Conservation (phyloP, 1,139 yeast species). For the Nakaseomyces kungkrabaensis region DNA sequence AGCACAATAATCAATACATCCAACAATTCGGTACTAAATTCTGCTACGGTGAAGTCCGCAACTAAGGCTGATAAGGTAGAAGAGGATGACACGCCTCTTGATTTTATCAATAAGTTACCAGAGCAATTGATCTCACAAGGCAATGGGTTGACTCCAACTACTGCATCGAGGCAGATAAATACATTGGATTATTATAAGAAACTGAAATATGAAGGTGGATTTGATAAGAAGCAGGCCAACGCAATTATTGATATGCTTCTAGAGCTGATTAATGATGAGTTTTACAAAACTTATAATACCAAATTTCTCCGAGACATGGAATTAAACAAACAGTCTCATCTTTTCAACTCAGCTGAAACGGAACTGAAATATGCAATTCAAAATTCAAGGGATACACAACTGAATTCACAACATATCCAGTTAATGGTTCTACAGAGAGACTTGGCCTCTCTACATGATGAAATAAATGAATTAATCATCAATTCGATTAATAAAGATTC, state of each 20-base stretch:
- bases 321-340: slow-evolving; percentile 73
- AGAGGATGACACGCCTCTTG: slow-evolving; percentile 4
- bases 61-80: background rate
- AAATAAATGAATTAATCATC: slow-evolving; percentile 60
- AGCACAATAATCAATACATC: background rate
- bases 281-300: slow-evolving; percentile 44
- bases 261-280: slow-evolving; percentile 42
- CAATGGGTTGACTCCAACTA: slow-evolving; percentile 22
- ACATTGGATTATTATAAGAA: slow-evolving; percentile 25
- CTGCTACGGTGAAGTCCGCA: background rate
- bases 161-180: slow-evolving; percentile 20
- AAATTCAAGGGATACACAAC: slow-evolving; percentile 59
- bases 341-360: slow-evolving; percentile 88
- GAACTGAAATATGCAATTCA: slow-evolving; percentile 76
- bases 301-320: slow-evolving; percentile 59
- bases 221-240: slow-evolving; percentile 37
- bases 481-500: slow-evolving; percentile 57
- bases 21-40: background rate
- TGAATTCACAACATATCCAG: slow-evolving; percentile 59
- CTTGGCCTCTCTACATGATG: slow-evolving; percentile 63
- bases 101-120: slow-evolving; percentile 22
- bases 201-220: slow-evolving; percentile 10
- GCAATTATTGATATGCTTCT: slow-evolving; percentile 42
- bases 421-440: slow-evolving; percentile 59
- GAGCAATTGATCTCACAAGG: slow-evolving; percentile 25